A percentile compares a stretch with the other conserved stretches of the same genome.
Conservation (phyloP, 2,329 filamentous ascomycete genomes). For the Hansfordia pulvinata region DNA sequence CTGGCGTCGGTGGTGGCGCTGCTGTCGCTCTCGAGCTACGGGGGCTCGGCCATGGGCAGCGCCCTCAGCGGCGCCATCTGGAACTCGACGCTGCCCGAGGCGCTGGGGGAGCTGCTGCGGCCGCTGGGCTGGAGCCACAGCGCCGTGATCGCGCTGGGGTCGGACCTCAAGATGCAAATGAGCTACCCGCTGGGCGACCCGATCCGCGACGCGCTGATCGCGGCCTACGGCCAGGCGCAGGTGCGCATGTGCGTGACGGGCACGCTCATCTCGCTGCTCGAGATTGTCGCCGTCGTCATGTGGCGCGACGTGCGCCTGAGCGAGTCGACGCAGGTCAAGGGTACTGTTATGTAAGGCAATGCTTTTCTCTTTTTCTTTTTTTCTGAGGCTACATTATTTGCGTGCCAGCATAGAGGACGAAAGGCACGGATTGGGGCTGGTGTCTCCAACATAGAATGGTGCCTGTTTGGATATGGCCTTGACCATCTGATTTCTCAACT, state of each 20-base stretch:
- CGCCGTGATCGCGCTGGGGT: conserved; percentile 14
- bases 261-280: conserved; percentile 13
- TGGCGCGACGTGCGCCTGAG: conserved; percentile 18
- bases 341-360: conserved; percentile 18
- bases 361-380: no score
- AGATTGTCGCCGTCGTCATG: conserved; percentile 16
- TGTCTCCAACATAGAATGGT: no score
- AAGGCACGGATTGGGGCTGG: no score
- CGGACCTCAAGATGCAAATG: conserved; percentile 19
- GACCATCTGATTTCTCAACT: no score
- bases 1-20: conserved; percentile 34
- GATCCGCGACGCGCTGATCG: conserved; percentile 18
- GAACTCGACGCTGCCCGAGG: conserved; percentile 19
- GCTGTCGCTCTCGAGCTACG: conserved; percentile 21
- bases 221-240: conserved; percentile 21
- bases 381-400: no score
- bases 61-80: conserved; percentile 31
- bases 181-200: conserved; percentile 18
- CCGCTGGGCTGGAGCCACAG: conserved; percentile 11
- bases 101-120: conserved; percentile 14
- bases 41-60: conserved; percentile 24
- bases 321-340: conserved; percentile 17
- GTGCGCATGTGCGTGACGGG: conserved; percentile 21
- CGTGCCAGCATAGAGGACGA: no score
- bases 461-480: no score